Base-by-base conservation (phyloP, 106 monocot genomes). In the Dioscorea dumetorum region DNA sequence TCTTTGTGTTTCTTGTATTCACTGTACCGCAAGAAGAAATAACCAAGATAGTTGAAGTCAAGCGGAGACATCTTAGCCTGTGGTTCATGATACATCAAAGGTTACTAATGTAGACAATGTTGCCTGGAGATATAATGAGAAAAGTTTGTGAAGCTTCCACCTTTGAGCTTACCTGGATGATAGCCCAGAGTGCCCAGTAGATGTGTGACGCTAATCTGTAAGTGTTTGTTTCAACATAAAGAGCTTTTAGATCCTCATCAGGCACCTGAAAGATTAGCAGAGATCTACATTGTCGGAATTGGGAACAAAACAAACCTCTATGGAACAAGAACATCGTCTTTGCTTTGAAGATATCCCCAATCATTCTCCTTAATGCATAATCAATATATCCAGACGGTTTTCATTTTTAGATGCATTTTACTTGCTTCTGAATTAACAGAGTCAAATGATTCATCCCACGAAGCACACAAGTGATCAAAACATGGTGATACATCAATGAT, bases 161-260 rank as follows among this genome's bases (percentile, higher is more conserved):
- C 20, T 48, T 53, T 14, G 16, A 41, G 58, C n/a, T 41, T 67
- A 92, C 97, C 97, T 97, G 97, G 48, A 97, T 90, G 58, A 97
- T 76, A 64, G 89, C 84, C 92, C 97, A 97, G 4, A 92, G 62
- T 13, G 92, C 91, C 97, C 97, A 97, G 70, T 87, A 97, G 17
- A 92, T 35, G 69, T 97, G 97, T 32, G 92, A 97, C 14, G 92
- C 87, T 67, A 97, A 71, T 60, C 79, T 65, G 59, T 77, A 97
- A 12, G 80, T 80, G 68, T 82, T 97, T 67, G 92, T 92, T 75
- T 97, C 97, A 28, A 92, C 66, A 49, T 80, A 91, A 50, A 97
- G 82, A 19, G 71, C 64, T 59, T 97, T 76, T 13, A 97, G 78
- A 62, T 82, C 87, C 51, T 73, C 67, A n/a, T 76, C 76, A 35